Percentiles rank a stretch among this genome's conserved stretches.
Evolutionary conservation across 2,329 filamentous ascomycete genomes (phyloP).

Genomic region (Colletotrichum sp.): DNA sequence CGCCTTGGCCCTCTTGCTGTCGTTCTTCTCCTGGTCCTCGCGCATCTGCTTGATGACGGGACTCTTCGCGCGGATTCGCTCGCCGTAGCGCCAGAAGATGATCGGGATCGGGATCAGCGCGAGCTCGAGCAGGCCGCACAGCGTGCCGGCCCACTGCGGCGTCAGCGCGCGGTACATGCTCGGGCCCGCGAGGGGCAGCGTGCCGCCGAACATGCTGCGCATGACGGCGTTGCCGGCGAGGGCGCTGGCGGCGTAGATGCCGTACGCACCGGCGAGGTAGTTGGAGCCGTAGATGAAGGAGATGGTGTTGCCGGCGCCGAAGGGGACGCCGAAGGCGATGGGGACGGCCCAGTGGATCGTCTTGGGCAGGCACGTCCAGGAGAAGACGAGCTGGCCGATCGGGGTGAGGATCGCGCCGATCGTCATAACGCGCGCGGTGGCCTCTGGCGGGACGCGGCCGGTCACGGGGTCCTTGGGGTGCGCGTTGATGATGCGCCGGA

Average conservation of each 20-base stretch:
- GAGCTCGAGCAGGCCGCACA: constrained; percentile 76
- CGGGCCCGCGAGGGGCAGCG: constrained; percentile 75
- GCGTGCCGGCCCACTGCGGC: constrained; percentile 79
- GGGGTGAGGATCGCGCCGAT: constrained; percentile 77
- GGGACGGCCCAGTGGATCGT: constrained; percentile 84
- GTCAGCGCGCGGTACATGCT: constrained; percentile 72
- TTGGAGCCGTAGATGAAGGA: constrained; percentile 85
- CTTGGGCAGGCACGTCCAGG: constrained; percentile 81
- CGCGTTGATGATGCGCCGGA: constrained; percentile 77
- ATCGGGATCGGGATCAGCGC: constrained; percentile 79
- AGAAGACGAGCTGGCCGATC: constrained; percentile 82
- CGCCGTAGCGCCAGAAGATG: constrained; percentile 72
- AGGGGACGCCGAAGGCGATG: constrained; percentile 78
- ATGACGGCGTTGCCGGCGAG: constrained; percentile 81
- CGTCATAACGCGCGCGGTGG: constrained; percentile 80
- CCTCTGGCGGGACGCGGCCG: constrained; percentile 75
- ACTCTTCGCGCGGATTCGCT: constrained; percentile 56
- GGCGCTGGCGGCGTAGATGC: constrained; percentile 81
- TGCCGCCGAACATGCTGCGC: constrained; percentile 75
- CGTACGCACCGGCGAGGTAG: constrained; percentile 76
- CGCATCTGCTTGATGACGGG: constrained; percentile 48
- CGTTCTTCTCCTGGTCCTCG: constrained; percentile 47
- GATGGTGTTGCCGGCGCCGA: constrained; percentile 76
- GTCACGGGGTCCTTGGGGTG: constrained; percentile 78
- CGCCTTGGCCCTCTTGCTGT: constrained; percentile 32